A percentile compares a stretch with the other conserved stretches of the same genome.
These are phyloP conservation scores for Xylariaceae sp. DNA, from an alignment of 2,329 filamentous ascomycete genomes.

Conservation along the genomic window DNA sequence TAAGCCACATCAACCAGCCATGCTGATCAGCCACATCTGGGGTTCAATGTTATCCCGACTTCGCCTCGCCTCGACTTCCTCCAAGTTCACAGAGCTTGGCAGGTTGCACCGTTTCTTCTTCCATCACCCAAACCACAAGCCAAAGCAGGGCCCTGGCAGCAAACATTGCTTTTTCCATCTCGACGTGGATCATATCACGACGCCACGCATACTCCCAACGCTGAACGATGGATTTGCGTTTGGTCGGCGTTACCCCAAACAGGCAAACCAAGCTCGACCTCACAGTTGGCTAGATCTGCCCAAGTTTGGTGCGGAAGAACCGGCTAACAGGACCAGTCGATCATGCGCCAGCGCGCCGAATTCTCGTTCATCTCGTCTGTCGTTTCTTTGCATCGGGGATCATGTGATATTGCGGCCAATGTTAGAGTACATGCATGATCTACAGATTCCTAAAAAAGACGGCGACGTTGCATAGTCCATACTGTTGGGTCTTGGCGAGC, in stretches of 20 bases:
- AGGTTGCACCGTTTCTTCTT: not conserved
- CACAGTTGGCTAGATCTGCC: not conserved
- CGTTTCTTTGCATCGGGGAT: not conserved
- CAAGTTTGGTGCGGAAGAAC: conserved; percentile 6
- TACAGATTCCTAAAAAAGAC: conserved; percentile 2
- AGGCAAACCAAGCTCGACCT: not conserved
- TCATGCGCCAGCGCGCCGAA: conserved; percentile 7
- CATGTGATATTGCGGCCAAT: conserved; percentile 14
- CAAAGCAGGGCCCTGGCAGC: not conserved
- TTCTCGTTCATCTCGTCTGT: not conserved
- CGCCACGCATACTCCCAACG: not conserved
- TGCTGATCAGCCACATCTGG: not conserved
- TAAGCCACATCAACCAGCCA: not conserved
- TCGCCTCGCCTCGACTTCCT: not conserved
- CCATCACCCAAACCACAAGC: not conserved
- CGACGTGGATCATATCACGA: conserved; percentile 5
- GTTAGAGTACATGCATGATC: conserved; percentile 3
- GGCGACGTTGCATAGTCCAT: conserved; percentile 4
- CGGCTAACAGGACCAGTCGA: conserved; percentile 7
- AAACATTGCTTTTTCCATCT: conserved; percentile 6
- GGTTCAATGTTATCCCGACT: not conserved
- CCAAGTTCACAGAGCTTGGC: not conserved
- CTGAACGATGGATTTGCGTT: not conserved
- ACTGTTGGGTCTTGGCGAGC: not conserved
- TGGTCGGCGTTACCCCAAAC: not conserved